These are phyloP conservation scores for Rhododendron vialii DNA, from an alignment of 148 eudicot species.

Conservation along the genomic window DNA sequence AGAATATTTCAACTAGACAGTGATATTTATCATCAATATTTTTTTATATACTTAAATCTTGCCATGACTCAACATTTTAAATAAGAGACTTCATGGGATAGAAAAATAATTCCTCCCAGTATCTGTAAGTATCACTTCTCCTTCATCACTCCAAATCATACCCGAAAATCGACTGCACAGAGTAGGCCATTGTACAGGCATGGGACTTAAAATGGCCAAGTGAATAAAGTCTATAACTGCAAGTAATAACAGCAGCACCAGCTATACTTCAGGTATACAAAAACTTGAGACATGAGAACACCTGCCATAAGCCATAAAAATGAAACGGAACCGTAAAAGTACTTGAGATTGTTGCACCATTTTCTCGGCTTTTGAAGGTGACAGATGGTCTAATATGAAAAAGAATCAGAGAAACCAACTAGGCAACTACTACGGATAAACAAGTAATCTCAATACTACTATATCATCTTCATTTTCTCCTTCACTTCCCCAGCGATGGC, in stretches of 20 bases:
- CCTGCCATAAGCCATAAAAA: background rate
- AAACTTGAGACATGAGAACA: background rate
- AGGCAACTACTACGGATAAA: background rate
- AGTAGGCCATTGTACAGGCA: background rate
- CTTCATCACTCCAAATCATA: background rate
- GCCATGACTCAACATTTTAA: background rate
- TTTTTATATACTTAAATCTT: background rate
- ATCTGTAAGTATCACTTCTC: background rate
- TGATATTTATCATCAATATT: background rate
- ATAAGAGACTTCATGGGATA: background rate
- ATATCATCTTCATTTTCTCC: background rate
- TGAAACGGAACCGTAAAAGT: background rate
- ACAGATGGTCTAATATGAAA: background rate
- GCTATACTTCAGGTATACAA: background rate
- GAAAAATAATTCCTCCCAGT: background rate
- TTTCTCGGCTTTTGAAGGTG: background rate
- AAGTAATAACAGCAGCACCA: background rate
- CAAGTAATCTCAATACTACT: background rate
- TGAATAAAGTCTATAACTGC: background rate
- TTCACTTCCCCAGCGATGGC: background rate
- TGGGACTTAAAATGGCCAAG: background rate
- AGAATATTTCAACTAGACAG: background rate
- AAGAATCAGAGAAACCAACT: background rate
- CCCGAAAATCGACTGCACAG: background rate
- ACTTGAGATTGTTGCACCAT: background rate